Evolutionary conservation across 73 alveolate species (phyloP).

Genomic region (Paramecium tetraurelia): DNA sequence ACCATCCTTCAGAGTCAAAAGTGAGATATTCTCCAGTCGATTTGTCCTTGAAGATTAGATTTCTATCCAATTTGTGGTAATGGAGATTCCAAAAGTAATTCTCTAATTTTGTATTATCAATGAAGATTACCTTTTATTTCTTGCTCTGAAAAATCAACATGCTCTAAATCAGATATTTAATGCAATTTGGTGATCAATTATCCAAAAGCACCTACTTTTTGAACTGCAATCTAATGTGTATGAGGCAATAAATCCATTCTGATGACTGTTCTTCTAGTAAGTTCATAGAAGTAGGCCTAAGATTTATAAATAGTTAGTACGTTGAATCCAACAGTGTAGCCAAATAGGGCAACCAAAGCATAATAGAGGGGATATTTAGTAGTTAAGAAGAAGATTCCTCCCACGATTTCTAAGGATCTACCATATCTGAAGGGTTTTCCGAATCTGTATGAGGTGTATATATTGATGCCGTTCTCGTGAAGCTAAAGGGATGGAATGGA

Average conservation of each 20-base stretch:
- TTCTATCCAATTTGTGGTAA: conserved; percentile 36
- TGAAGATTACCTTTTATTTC: background rate
- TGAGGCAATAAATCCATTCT: conserved; percentile 64
- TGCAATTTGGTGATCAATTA: conserved; percentile 36
- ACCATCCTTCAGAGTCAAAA: conserved; percentile 57
- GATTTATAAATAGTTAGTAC: background rate
- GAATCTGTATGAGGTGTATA: conserved; percentile 3
- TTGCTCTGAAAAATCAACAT: conserved; percentile 19
- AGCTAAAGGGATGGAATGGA: background rate
- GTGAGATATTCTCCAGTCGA: conserved; percentile 52
- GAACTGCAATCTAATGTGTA: conserved; percentile 36
- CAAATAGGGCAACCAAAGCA: background rate
- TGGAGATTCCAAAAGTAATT: conserved; percentile 58
- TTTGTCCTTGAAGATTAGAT: conserved; percentile 53
- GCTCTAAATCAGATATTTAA: conserved; percentile 53
- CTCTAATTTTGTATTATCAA: background rate
- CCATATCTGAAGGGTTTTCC: conserved; percentile 26
- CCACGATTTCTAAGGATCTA: background rate
- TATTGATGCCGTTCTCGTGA: background rate
- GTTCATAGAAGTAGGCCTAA: conserved; percentile 58
- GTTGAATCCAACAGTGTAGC: background rate
- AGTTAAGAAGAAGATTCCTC: background rate
- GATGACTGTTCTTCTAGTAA: conserved; percentile 59
- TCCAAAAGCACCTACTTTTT: conserved; percentile 59
- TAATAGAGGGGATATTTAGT: background rate